Evolutionary conservation across 768 basidiomycete species (phyloP).

Genomic region (Cyclocybe cylindracea): DNA sequence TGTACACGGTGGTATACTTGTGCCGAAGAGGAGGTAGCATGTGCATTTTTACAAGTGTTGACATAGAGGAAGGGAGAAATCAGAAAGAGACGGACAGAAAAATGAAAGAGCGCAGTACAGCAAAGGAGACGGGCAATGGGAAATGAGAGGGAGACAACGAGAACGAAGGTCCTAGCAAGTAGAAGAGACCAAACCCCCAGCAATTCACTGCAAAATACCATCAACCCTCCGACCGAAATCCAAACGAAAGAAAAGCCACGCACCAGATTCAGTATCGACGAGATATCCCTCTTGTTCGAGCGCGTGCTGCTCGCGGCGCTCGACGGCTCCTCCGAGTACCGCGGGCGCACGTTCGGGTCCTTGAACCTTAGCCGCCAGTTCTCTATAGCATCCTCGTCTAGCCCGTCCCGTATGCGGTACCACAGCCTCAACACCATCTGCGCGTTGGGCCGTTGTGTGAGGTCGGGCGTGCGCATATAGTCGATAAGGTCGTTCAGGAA

Average conservation of each 20-base stretch:
- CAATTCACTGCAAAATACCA: no score
- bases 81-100: no score
- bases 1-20: no score
- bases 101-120: no score
- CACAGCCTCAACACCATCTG: slow-evolving; percentile 22
- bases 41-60: no score
- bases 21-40: no score
- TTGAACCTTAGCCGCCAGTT: slow-evolving; percentile 9
- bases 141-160: no score
- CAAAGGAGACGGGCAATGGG: no score
- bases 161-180: no score
- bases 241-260: not conserved
- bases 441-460: slow-evolving; percentile 23
- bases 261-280: slow-evolving; percentile 22
- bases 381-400: slow-evolving; percentile 14
- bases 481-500: slow-evolving; percentile 24
- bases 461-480: slow-evolving; percentile 25
- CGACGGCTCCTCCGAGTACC: slow-evolving; percentile 9
- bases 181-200: not conserved
- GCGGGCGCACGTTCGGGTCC: slow-evolving; percentile 4
- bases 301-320: slow-evolving; percentile 7
- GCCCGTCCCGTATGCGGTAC: slow-evolving; percentile 17
- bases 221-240: no score
- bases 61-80: no score
- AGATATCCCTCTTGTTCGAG: slow-evolving; percentile 26